Evolutionary conservation across 306 rosid species (phyloP), one percentile per base, ranked within the genome.

Genomic region (Oemleria cerasiformis): DNA sequence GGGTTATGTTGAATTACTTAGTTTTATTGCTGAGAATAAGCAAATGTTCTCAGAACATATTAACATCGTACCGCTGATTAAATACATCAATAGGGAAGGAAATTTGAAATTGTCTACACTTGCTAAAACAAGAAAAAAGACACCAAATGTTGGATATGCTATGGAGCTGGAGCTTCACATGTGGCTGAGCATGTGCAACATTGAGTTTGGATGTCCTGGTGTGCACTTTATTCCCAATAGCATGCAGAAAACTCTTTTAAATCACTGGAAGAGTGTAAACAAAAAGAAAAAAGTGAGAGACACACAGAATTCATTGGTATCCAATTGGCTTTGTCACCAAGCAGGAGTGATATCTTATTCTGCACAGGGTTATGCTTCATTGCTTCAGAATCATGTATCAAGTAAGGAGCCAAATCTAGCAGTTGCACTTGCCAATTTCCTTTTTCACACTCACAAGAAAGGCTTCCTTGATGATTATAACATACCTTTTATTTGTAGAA

Each of bases 101-200:
- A 54, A 55, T n/a, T 14, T 36, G 40, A 43, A 66, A 42, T 6
- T 54, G 6, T 34, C 58, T 66, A 14, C 73, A 36, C 44, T 73
- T 60, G 59, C 63, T 59, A 10, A 0, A 9, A 34, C 51, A 54
- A 20, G 9, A 25, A 41, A 4, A 39, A 25, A 25, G n/a, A 38
- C 47, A 7, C 21, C 54, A 20, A 11, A 45, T 11, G 14, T 74
- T 30, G 47, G 14, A 55, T 74, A 65, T 34, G 47, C 48, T 65
- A 6, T 16, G 21, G 44, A 53, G 41, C 40, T 15, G 30, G 66
- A 74, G 65, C 36, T 74, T 54, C 78, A 65, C 25, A 7, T 43
- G 6, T 66, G 78, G 78, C 23, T 74, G 56, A 65, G 38, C 20
- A 25, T 17, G 73, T 74, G 78, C 51, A 34, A 66, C 43, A 39